phyloP scores from a whole-genome alignment of 129 eudicot species.

The Flaveria robusta region DNA sequence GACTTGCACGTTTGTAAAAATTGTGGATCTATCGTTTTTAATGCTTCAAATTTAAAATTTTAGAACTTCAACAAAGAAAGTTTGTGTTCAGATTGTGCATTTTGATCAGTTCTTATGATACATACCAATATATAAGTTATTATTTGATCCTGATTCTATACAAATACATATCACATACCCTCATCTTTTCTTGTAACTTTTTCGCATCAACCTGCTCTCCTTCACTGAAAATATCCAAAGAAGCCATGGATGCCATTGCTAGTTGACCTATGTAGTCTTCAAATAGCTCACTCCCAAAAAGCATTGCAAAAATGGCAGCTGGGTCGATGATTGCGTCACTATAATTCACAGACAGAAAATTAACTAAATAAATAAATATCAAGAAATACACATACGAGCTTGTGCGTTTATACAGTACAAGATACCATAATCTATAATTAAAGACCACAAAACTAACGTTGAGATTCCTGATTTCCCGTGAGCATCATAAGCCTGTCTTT shows the following conservation, averaged over 20 bases:
- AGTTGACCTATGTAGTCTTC: slow-evolving; percentile 97
- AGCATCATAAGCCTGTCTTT: slow-evolving; percentile 89
- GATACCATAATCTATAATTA: slow-evolving; percentile 23
- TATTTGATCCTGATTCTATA: background rate
- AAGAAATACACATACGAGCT: background rate
- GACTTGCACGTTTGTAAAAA: background rate
- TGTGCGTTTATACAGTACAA: background rate
- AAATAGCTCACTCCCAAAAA: slow-evolving; percentile 95
- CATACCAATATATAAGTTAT: background rate
- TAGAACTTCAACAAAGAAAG: background rate
- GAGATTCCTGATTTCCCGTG: slow-evolving; percentile 90
- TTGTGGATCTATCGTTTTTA: background rate
- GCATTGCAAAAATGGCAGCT: slow-evolving; percentile 99
- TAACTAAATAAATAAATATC: slow-evolving; percentile 18
- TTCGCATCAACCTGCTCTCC: slow-evolving; percentile 78
- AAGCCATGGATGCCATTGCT: slow-evolving; percentile 99
- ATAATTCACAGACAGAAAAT: slow-evolving; percentile 30
- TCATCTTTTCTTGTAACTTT: slow-evolving; percentile 93
- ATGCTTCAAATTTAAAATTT: background rate
- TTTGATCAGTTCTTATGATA: background rate
- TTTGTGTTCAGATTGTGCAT: background rate
- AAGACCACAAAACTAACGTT: slow-evolving; percentile 61
- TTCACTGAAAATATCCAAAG: slow-evolving; percentile 80
- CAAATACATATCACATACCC: slow-evolving; percentile 43
- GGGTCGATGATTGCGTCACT: slow-evolving; percentile 94